A percentile compares a stretch with the other conserved stretches of the same genome.
Evolutionary conservation across 805 yeast species (phyloP).

Genomic region (Yarrowia phangngaensis): DNA sequence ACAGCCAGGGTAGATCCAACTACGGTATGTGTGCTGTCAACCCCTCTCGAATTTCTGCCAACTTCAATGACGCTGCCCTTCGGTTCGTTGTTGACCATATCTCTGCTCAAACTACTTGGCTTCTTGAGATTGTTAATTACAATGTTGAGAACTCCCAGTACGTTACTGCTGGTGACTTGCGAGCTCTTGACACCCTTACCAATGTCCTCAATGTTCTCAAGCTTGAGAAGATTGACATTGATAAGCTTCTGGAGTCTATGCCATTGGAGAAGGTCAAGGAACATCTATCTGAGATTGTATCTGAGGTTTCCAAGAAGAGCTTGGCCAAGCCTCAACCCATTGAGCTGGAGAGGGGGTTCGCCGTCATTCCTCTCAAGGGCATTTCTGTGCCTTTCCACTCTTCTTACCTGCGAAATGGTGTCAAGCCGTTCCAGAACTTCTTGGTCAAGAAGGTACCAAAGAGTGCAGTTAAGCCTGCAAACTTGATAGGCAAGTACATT

Average conservation of each 20-base stretch:
- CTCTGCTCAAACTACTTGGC: slow-evolving; percentile 79
- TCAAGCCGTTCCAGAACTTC: slow-evolving; percentile 97
- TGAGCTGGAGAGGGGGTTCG: slow-evolving; percentile 95
- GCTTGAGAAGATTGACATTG: slow-evolving; percentile 90
- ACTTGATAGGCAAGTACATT: slow-evolving; percentile 90
- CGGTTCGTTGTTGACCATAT: slow-evolving; percentile 91
- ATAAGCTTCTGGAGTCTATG: slow-evolving; percentile 75
- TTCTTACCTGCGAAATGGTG: slow-evolving; percentile 96
- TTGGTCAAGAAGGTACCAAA: slow-evolving; percentile 91
- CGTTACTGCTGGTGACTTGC: slow-evolving; percentile 97
- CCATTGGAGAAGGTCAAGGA: slow-evolving; percentile 82
- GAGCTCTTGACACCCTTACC: slow-evolving; percentile 88
- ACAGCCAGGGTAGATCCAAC: slow-evolving; percentile 88
- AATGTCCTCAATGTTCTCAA: slow-evolving; percentile 92
- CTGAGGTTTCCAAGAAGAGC: slow-evolving; percentile 78
- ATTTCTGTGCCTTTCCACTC: slow-evolving; percentile 99
- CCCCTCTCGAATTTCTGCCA: slow-evolving; percentile 85
- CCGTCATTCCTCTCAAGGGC: slow-evolving; percentile 96
- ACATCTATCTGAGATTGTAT: slow-evolving; percentile 82
- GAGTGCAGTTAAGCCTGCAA: slow-evolving; percentile 91
- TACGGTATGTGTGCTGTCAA: slow-evolving; percentile 99
- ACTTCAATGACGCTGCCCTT: slow-evolving; percentile 89
- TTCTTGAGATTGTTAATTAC: slow-evolving; percentile 95
- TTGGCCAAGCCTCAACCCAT: slow-evolving; percentile 92
- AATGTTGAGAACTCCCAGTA: slow-evolving; percentile 98